Evolutionary conservation across 1,139 yeast species (phyloP).

Genomic region (Kodamaea sp.): DNA sequence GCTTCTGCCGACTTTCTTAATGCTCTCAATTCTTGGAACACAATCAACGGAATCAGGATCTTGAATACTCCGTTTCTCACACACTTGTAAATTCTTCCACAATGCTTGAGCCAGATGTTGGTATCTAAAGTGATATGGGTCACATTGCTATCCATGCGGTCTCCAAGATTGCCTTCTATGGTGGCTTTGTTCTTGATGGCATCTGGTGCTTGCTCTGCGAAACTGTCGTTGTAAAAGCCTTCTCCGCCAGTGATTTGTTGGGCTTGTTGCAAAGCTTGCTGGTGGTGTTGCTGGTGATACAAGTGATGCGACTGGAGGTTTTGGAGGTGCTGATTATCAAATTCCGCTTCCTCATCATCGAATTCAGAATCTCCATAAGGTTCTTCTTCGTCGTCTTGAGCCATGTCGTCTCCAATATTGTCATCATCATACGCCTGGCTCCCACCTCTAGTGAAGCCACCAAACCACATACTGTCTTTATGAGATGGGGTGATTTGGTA

Average conservation of each 20-base stretch:
- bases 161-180: constrained; percentile 46
- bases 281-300: constrained; percentile 22
- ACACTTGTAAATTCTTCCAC: constrained; percentile 73
- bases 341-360: constrained; percentile 17
- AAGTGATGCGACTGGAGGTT: constrained; percentile 15
- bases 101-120: constrained; percentile 78
- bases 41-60: constrained; percentile 67
- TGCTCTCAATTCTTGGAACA: constrained; percentile 78
- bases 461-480: constrained; percentile 25
- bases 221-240: constrained; percentile 28
- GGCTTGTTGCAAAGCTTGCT: constrained; percentile 13
- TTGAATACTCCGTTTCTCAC: constrained; percentile 60
- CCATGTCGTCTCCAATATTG: constrained; percentile 18
- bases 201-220: constrained; percentile 14
- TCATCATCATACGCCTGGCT: constrained; percentile 6
- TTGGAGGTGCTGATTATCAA: constrained; percentile 10
- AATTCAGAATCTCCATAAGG: constrained; percentile 14
- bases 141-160: constrained; percentile 52
- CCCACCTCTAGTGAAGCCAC: constrained; percentile 22
- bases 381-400: constrained; percentile 11
- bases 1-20: constrained; percentile 72
- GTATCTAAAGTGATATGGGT: constrained; percentile 73
- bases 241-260: constrained; percentile 15
- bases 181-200: constrained; percentile 4
- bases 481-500: constrained; percentile 14